Conservation (phyloP, 257 asterid genomes). For the Solanum sitiens region DNA sequence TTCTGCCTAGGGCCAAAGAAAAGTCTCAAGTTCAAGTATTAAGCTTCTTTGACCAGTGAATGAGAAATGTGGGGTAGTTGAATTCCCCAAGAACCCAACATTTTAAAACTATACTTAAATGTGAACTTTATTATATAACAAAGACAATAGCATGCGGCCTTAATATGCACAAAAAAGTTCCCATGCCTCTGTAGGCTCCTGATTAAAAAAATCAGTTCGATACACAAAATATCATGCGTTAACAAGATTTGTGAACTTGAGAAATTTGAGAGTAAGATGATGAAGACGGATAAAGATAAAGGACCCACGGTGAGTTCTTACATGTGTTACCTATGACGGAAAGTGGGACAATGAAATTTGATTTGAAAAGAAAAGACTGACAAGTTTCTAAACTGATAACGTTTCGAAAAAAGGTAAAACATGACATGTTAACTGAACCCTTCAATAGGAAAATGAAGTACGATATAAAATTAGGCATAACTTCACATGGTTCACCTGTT, state of each 20-base stretch:
- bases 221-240: rapidly evolving
- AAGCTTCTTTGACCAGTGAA: constrained; percentile 8
- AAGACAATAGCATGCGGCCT: background rate
- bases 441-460: background rate
- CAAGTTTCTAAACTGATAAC: background rate
- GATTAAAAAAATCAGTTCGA: rapidly evolving
- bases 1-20: background rate
- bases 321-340: background rate
- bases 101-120: constrained; percentile 4
- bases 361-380: background rate
- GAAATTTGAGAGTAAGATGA: background rate
- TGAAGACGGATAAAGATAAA: background rate
- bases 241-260: background rate
- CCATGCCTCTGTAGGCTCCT: background rate
- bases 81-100: constrained; percentile 1
- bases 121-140: background rate
- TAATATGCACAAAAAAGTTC: background rate
- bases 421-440: background rate
- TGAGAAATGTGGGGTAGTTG: constrained; percentile 8
- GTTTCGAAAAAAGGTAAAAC: background rate
- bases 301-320: background rate
- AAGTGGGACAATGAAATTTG: background rate
- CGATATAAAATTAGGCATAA: background rate
- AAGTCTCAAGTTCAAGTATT: background rate
- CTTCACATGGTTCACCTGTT: background rate